Percentiles rank a stretch among this genome's conserved stretches.
Evolutionary conservation across 345 rosid species (phyloP).

Genomic region (Lepidium sativum): DNA sequence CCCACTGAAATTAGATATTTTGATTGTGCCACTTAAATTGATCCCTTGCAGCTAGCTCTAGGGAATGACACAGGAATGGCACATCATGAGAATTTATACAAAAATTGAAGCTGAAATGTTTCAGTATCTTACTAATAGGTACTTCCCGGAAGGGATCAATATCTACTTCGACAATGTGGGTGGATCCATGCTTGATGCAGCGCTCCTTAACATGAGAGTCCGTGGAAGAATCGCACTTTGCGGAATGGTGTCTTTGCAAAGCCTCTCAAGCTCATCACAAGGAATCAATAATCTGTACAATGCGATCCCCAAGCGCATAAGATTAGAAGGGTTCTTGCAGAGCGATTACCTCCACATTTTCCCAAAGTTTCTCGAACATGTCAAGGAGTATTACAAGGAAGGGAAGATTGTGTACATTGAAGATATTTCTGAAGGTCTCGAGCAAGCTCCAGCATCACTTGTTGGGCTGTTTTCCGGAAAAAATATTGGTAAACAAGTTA

Average conservation of each 20-base stretch:
- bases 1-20: neutral
- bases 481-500: constrained; percentile 55
- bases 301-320: constrained; percentile 38
- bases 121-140: constrained; percentile 26
- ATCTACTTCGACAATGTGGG: constrained; percentile 79
- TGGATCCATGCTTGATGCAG: constrained; percentile 64
- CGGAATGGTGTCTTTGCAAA: constrained; percentile 55
- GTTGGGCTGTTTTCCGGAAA: constrained; percentile 53
- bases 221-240: constrained; percentile 61
- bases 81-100: neutral
- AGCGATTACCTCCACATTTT: constrained; percentile 48
- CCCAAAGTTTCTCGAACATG: constrained; percentile 41
- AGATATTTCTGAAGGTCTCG: constrained; percentile 51
- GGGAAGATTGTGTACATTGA: constrained; percentile 62
- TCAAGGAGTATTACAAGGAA: constrained; percentile 35
- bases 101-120: neutral
- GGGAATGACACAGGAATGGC: neutral
- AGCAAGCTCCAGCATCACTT: constrained; percentile 58
- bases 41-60: neutral
- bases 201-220: constrained; percentile 50
- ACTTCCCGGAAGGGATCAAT: constrained; percentile 56
- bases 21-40: neutral
- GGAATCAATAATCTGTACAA: constrained; percentile 44
- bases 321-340: constrained; percentile 58
- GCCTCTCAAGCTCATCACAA: constrained; percentile 24